Base-by-base conservation (phyloP, 441 rosid genomes). In the Populus hybrid region DNA sequence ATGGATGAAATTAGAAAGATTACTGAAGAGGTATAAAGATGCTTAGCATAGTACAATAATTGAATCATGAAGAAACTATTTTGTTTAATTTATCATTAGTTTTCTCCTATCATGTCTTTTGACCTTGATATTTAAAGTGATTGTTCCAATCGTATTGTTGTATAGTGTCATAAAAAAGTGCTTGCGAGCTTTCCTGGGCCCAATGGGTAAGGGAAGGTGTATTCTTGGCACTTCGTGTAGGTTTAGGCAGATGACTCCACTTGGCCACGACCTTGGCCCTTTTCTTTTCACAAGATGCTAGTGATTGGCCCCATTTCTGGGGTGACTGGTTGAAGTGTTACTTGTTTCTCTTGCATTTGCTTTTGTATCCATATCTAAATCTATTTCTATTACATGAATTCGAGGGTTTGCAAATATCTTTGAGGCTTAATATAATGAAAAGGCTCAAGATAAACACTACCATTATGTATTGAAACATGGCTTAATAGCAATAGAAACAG, bases 11-110 rank as follows among this genome's bases (percentile, higher is more conserved):
- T 88, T 21, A 83, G 75, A 79, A 82, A 73, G 82, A 87, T 93
- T 35, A 84, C 78, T 64, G 89, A 91, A 67, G 92, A 88, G 97
- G 99, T 94, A 89, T 63, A 50, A n/a, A 69, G 69, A 67, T 83
- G 67, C 67, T 36, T 72, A 36, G 42, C 36, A 71, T 80, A 70
- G 61, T 78, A 75, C 74, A 64, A 66, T 68, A 28, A 32, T 67
- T 72, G 46, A 46, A 23, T 69, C 38, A 71, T n/a, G 61, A 79
- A 72, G 46, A 71, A 21, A 71, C 46, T 63, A 24, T 67, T 59
- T n/a, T 71, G 77, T 24, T 65, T 67, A 18, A 9, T 9, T 26
- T 50, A 9, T 53, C 1, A 6, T 78, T 21, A 70, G 0, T 68
- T 28, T 71, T 77, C 21, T 53, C 36, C 34, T 18, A n/a, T 12